Evolutionary conservation across 805 yeast species (phyloP).

Genomic region (Yarrowia porcina): DNA sequence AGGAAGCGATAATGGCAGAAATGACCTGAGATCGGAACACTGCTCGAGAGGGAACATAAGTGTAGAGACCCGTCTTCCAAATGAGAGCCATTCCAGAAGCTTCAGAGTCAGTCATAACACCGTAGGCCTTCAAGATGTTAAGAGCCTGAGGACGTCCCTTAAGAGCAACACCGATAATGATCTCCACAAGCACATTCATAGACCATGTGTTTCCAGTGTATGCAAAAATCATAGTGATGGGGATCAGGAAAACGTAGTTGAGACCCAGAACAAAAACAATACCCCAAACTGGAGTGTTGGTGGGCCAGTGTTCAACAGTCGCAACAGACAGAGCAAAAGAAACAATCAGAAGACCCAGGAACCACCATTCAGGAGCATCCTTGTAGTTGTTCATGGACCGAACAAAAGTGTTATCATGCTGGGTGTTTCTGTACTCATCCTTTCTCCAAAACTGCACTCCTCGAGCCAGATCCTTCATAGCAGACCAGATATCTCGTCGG

Average conservation of each 20-base stretch:
- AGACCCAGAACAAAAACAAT: constrained; percentile 55
- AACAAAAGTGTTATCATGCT: constrained; percentile 37
- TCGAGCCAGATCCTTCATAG: not conserved
- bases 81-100: constrained; percentile 56
- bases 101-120: constrained; percentile 49
- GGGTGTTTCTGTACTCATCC: not conserved
- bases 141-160: constrained; percentile 59
- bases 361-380: constrained; percentile 57
- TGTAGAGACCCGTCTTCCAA: constrained; percentile 58
- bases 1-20: constrained; percentile 42
- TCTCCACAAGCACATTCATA: constrained; percentile 58
- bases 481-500: not conserved
- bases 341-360: constrained; percentile 45
- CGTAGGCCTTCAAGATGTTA: constrained; percentile 49
- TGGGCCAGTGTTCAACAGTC: constrained; percentile 42
- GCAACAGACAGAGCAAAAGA: constrained; percentile 46
- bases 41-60: constrained; percentile 57
- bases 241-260: constrained; percentile 55
- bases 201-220: constrained; percentile 57
- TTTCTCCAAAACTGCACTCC: not conserved
- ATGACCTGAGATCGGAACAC: constrained; percentile 49
- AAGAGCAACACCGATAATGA: constrained; percentile 62
- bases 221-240: constrained; percentile 58
- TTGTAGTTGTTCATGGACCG: constrained; percentile 47
- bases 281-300: constrained; percentile 59